Evolutionary conservation across 2,329 filamentous ascomycete species (phyloP).

Genomic region (Cladophialophora immunda): DNA sequence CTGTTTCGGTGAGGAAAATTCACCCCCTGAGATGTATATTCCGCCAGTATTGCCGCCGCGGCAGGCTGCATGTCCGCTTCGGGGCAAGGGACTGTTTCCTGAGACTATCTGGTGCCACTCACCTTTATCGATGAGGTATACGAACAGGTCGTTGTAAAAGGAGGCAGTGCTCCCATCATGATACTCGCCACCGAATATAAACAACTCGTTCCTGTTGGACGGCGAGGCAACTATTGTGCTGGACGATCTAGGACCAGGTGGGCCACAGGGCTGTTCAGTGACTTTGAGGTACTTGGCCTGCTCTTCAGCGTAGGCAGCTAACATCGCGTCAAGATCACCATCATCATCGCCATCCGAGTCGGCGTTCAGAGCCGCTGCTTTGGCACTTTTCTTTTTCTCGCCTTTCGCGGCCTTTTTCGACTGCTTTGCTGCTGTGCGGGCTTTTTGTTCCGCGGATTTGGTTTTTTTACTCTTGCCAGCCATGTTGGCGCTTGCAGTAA

Average conservation of each 20-base stretch:
- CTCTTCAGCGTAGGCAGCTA: constrained; percentile 90
- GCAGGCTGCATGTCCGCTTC: constrained; percentile 95
- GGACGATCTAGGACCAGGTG: constrained; percentile 81
- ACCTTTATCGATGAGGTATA: constrained; percentile 80
- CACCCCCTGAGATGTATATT: constrained; percentile 90
- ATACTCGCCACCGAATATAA: constrained; percentile 94
- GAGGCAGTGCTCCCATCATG: constrained; percentile 86
- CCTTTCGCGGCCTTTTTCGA: constrained; percentile 89
- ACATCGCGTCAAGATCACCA: constrained; percentile 88
- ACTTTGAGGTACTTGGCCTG: constrained; percentile 95
- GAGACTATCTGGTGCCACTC: constrained; percentile 91
- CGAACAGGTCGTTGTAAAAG: constrained; percentile 73
- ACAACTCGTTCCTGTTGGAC: constrained; percentile 83
- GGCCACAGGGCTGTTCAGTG: constrained; percentile 77
- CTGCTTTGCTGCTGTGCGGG: constrained; percentile 62
- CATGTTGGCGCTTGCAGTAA: constrained; percentile 1
- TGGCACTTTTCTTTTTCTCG: constrained; percentile 77
- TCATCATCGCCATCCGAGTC: constrained; percentile 91
- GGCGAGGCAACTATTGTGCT: constrained; percentile 86
- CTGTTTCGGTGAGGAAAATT: constrained; percentile 96
- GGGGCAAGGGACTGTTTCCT: constrained; percentile 88
- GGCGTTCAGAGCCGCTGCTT: constrained; percentile 69
- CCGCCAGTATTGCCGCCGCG: constrained; percentile 84
- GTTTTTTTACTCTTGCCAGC: constrained; percentile 66
- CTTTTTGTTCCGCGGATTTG: constrained; percentile 63